Evolutionary conservation across 2,329 filamentous ascomycete genomes (phyloP).

Genomic region (Venturia pyrina): DNA sequence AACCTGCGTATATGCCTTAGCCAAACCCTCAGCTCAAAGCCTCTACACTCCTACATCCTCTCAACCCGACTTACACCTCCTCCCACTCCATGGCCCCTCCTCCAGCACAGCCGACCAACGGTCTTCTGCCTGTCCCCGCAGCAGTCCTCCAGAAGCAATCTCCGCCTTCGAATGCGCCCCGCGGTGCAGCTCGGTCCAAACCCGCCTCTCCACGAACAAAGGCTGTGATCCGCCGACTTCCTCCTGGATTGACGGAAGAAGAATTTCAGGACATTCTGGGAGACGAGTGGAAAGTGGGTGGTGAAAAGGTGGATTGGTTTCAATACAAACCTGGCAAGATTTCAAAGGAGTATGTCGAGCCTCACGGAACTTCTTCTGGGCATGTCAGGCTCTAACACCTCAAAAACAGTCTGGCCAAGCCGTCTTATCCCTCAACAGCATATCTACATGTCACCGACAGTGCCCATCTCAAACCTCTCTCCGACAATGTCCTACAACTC

Average conservation of each 20-base stretch:
- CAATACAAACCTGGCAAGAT: constrained; percentile 65
- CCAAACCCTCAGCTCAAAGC: not conserved
- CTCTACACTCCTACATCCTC: not conserved
- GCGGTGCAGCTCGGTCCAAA: constrained; percentile 24
- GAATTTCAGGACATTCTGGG: constrained; percentile 69
- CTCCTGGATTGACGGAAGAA: constrained; percentile 69
- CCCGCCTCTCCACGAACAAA: constrained; percentile 55
- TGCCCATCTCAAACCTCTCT: constrained; percentile 56
- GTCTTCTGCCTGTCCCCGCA: constrained; percentile 25
- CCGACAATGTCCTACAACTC: constrained; percentile 57
- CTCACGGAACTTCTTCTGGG: not conserved
- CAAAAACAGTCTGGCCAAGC: constrained; percentile 61
- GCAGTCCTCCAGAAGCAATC: constrained; percentile 24
- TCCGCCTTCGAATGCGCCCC: constrained; percentile 3
- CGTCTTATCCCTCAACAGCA: constrained; percentile 67
- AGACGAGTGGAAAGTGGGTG: constrained; percentile 69
- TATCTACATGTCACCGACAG: constrained; percentile 74
- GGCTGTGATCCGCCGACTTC: constrained; percentile 72
- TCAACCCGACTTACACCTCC: not conserved
- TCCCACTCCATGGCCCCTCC: constrained; percentile 5
- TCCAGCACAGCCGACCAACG: constrained; percentile 20
- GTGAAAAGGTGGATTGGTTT: constrained; percentile 77
- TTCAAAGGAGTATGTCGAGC: constrained; percentile 61
- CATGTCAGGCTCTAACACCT: constrained; percentile 4
- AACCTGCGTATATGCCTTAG: not conserved